Evolutionary conservation across 805 yeast species (phyloP), one percentile per base, ranked within the genome.

Genomic region (Candida coleopterorum): DNA sequence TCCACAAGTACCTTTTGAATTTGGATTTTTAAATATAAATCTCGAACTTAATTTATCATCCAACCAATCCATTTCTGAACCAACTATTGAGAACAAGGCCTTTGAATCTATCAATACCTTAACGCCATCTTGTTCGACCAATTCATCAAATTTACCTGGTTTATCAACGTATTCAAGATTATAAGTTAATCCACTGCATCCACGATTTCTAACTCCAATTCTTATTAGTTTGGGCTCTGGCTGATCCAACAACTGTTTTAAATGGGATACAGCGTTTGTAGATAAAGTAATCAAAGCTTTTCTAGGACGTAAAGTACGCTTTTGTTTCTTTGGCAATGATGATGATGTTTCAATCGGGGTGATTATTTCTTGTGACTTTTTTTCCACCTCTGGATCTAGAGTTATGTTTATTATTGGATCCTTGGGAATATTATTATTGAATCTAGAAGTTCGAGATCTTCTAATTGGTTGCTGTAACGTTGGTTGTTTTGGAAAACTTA

Each of bases 1-100:
- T 9, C 98, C 98, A 64, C 98, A 93, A 34, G 95, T 85, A 22
- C 97, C 98, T 67, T 90, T 93, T 26, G 95, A 84, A 63, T 93
- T 93, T 44, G 98, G 98, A 60, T 93, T 93, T 56, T 75, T 82
- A 71, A 93, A 93, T 14, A 93, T 87, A 57, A 93, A 93, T 52
- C 94, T 76, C 10, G 93, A 80, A 22, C 88, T 75, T 44, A 93
- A 68, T 58, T 87, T 89, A 53, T 93, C 96, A 54, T 93, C 97
- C 33, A 86, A 70, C 96, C 96, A 93, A 62, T 93, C 98, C 98
- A 93, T 93, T 61, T 89, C 95, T 5, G 95, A 83, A 1, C 98
- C 98, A 40, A 93, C 95, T 30, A 93, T 89, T 48, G 94, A 82
- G 60, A 93, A 89, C 37, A 93, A 70, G 0, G 98, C 98, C 60